Conservation (phyloP, 106 monocot genomes). For the Dendrobium officinale region DNA sequence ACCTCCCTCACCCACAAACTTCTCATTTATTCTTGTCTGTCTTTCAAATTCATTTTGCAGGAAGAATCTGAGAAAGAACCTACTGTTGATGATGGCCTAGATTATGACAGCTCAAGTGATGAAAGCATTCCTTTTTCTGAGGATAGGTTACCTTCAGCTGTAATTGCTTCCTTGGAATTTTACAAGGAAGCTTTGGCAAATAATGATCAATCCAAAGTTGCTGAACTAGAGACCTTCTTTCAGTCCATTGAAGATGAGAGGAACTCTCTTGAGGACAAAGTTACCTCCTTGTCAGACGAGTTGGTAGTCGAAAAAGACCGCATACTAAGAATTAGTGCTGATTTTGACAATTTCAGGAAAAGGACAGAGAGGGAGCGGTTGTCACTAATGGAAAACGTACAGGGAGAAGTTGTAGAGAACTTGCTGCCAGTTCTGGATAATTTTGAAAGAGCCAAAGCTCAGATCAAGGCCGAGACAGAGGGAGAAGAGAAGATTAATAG, state of each 20-base stretch:
- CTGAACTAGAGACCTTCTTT: constrained; percentile 69
- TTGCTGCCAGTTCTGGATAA: constrained; percentile 85
- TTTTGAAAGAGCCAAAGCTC: constrained; percentile 84
- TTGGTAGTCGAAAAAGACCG: constrained; percentile 45
- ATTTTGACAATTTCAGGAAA: constrained; percentile 88
- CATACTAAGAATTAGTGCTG: constrained; percentile 73
- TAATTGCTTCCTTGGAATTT: constrained; percentile 31
- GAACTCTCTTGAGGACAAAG: constrained; percentile 38
- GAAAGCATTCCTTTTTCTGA: constrained; percentile 21
- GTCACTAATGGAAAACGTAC: constrained; percentile 65
- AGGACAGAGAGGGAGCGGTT: constrained; percentile 66
- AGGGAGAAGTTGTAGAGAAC: constrained; percentile 75
- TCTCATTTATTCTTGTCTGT: neutral
- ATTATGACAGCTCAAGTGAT: constrained; percentile 23
- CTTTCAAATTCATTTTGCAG: constrained; percentile 16
- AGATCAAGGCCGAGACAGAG: constrained; percentile 76
- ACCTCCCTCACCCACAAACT: neutral
- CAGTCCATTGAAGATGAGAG: constrained; percentile 77
- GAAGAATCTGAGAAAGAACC: constrained; percentile 45
- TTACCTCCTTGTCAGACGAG: constrained; percentile 41
- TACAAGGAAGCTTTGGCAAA: constrained; percentile 73
- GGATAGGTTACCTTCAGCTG: constrained; percentile 29
- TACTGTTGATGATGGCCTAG: constrained; percentile 16
- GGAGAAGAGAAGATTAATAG: constrained; percentile 79
- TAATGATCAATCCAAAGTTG: constrained; percentile 45